A percentile compares a stretch with the other conserved stretches of the same genome.
Evolutionary conservation across 202 grass and related monocot genomes (phyloP).

Genomic region (Cymbopogon flexuosus): DNA sequence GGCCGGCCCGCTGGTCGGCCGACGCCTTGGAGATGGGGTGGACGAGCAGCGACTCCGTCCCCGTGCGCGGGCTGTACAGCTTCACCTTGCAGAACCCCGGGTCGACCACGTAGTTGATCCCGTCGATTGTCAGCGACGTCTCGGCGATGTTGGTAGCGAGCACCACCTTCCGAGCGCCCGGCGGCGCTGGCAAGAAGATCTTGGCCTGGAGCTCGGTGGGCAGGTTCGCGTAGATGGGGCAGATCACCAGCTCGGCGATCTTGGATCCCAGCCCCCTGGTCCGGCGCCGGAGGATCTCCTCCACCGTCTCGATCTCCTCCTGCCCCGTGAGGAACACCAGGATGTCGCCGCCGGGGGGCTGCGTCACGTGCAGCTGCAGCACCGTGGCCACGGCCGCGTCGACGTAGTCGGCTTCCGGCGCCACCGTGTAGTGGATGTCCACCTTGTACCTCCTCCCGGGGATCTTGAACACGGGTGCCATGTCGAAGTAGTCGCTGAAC

Average conservation of each 20-base stretch:
- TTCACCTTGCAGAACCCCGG: constrained; percentile 55
- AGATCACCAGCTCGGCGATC: constrained; percentile 41
- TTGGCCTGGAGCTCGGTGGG: constrained; percentile 49
- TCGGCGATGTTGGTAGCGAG: constrained; percentile 61
- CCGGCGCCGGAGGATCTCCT: constrained; percentile 38
- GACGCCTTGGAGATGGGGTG: constrained; percentile 46
- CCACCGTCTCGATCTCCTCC: constrained; percentile 63
- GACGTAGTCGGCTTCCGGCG: constrained; percentile 47
- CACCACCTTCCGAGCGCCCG: constrained; percentile 46
- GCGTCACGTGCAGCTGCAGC: constrained; percentile 42
- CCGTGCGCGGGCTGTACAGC: constrained; percentile 49
- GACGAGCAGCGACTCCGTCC: constrained; percentile 43
- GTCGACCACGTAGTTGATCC: constrained; percentile 52
- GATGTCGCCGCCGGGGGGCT: constrained; percentile 44
- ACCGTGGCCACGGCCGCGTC: constrained; percentile 37
- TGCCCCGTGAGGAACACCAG: constrained; percentile 61
- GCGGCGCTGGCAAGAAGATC: constrained; percentile 51
- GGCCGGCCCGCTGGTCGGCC: constrained; percentile 43
- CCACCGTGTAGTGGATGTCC: constrained; percentile 39
- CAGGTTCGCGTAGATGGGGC: constrained; percentile 52
- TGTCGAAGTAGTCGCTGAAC: constrained; percentile 52
- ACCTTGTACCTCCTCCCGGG: constrained; percentile 45
- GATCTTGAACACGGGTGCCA: constrained; percentile 43
- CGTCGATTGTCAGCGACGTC: constrained; percentile 60
- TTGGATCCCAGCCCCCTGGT: constrained; percentile 27